Evolutionary conservation across 2,329 filamentous ascomycete genomes (phyloP), one percentile per base, ranked within the genome.

Genomic region (Dothideomycetidae sp.): DNA sequence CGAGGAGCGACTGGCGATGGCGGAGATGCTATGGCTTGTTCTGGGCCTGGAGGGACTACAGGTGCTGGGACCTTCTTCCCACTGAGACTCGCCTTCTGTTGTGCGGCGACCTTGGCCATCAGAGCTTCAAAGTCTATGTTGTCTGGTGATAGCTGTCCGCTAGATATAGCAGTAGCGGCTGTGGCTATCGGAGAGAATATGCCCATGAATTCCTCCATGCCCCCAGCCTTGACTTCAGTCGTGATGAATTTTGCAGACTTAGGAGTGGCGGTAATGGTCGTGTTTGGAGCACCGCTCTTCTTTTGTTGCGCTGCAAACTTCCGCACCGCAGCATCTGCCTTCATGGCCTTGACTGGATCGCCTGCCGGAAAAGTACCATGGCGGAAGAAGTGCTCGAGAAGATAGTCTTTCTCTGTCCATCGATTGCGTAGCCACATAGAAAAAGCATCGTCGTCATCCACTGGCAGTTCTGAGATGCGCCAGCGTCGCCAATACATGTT

Each of bases 401-500:
- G 62, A 7, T 72, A 69, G 49, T 94, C 86, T 56, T 94, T 94
- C 53, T 93, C 83, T 29, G 76, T 72, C 86, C 86, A 94, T 31
- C 84, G 71, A 26, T 78, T 70, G 23, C 76, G 70, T 17, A 94
- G 63, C 86, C 86, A 94, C 9, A 64, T 48, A 36, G 86, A 79
- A 50, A 94, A 94, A 17, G 67, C 62, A 21, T 78, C 67, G 5
- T 69, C 66, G 46, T 78, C 70, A 31, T 81, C 68, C 3, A 92
- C 67, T 0, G 86, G 86, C 23, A 94, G 92, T 29, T 84, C 76
- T n/a, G 68, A 69, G 10, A 92, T 53, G 17, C 71, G 68, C 57
- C 90, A 93, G 18, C 84, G 76, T 40, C 88, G 75, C 84, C 85
- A 94, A 61, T 93, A 77, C 62, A 94, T 83, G 59, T 93, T 93